These are phyloP conservation scores for Letharia columbiana DNA, from an alignment of 495 filamentous ascomycete genomes.

Conservation along the genomic window DNA sequence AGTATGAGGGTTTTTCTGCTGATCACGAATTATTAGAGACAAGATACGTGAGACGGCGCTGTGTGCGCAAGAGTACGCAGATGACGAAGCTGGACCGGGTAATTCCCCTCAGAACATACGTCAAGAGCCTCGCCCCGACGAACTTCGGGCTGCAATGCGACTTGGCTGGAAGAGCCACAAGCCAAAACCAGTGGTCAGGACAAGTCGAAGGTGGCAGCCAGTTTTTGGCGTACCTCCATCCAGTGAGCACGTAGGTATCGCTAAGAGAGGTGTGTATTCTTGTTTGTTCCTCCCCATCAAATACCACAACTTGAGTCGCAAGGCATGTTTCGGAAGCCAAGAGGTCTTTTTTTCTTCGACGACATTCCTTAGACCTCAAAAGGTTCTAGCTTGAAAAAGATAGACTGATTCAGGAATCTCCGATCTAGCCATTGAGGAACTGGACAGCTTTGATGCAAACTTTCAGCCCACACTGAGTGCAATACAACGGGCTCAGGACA, in stretches of 20 bases:
- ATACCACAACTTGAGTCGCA: not conserved
- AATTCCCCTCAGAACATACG: not conserved
- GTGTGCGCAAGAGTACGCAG: constrained; percentile 9
- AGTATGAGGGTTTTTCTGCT: not conserved
- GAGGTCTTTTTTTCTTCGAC: not conserved
- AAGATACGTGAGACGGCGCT: constrained; percentile 9
- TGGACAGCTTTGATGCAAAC: not conserved
- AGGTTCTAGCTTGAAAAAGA: not conserved
- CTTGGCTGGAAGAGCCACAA: constrained; percentile 13
- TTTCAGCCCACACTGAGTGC: not conserved
- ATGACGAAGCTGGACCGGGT: constrained; percentile 1
- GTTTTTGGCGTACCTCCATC: constrained; percentile 2
- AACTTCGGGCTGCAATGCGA: constrained; percentile 10
- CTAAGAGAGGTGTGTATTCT: constrained; percentile 7
- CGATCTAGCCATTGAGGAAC: not conserved
- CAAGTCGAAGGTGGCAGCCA: constrained; percentile 11
- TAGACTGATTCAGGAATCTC: not conserved
- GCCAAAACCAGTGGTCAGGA: constrained; percentile 14
- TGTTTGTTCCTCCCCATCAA: not conserved
- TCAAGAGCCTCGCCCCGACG: constrained; percentile 4
- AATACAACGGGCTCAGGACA: not conserved
- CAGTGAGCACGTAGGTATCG: constrained; percentile 4
- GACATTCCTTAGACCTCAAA: not conserved
- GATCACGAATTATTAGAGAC: constrained; percentile 1
- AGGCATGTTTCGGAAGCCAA: not conserved